Base-by-base conservation (phyloP, 129 eudicot genomes). In the Silybum marianum region DNA sequence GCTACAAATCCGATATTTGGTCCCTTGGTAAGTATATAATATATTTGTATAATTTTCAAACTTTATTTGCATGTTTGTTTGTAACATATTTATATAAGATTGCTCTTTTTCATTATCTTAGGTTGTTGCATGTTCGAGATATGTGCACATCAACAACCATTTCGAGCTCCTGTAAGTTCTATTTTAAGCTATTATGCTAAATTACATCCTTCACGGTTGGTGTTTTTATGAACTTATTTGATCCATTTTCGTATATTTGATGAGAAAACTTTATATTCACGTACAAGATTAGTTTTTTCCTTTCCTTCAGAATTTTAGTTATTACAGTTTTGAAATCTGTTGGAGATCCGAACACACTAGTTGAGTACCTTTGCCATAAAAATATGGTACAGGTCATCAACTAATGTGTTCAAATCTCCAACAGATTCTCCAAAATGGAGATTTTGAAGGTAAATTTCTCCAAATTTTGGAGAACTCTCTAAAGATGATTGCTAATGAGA, bases 81-180 rank as follows among this genome's bases (percentile, higher is more conserved):
- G 30, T 28, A 28, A 28, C 30, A 28, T n/a, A n/a, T n/a, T n/a
- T n/a, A n/a, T n/a, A n/a, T n/a, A n/a, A n/a, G n/a, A n/a, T n/a
- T n/a, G 7, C 19, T 42, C 32, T 72, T 32, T 82, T 75, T 5
- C 36, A 2, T 78, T 40, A 18, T 76, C 73, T 26, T 75, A 95
- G 99, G 99, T 60, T 96, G 99, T 74, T 96, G 99, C 66, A 91
- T 93, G 93, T 96, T 96, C 38, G 99, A 96, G 90, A 93, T 96
- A 79, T 97, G 98, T 82, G 99, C 99, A 32, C 99, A 96, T 78
- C 98, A 96, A 78, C 97, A 90, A 71, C 91, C 99, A 75, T 96
- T 96, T 82, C 88, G 91, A 83, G 99, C 99, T 76, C 88, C 99
- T 30, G 99, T 96, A 90, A 87, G 93, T 88, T 70, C 73, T 46